Evolutionary conservation across 192 early-diverging fungal species (phyloP).

Genomic region (Coemansia sp.): DNA sequence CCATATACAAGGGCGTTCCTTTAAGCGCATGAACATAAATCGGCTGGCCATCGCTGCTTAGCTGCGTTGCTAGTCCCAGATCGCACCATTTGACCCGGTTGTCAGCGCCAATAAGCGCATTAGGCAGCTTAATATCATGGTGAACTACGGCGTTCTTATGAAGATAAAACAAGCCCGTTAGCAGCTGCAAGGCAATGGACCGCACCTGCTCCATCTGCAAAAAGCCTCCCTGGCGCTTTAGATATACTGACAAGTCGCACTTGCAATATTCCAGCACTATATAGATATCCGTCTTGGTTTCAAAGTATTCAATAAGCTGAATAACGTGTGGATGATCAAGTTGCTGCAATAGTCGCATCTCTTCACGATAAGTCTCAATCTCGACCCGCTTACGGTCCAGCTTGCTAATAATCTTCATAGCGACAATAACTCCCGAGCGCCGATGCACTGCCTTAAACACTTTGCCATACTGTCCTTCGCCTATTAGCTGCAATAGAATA

Average conservation of each 20-base stretch:
- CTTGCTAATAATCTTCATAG: constrained; percentile 53
- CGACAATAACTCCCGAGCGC: constrained; percentile 33
- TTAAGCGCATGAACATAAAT: constrained; percentile 45
- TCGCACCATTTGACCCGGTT: constrained; percentile 57
- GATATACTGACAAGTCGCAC: constrained; percentile 45
- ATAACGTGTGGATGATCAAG: constrained; percentile 52
- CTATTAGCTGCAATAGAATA: constrained; percentile 49
- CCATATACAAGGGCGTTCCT: constrained; percentile 52
- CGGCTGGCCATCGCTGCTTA: constrained; percentile 39
- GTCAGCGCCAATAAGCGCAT: constrained; percentile 63
- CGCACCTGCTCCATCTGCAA: constrained; percentile 46
- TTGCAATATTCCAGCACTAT: constrained; percentile 55
- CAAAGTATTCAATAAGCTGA: constrained; percentile 52
- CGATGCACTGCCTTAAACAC: constrained; percentile 50
- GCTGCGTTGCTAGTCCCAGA: constrained; percentile 53
- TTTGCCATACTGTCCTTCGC: constrained; percentile 55
- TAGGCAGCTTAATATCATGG: constrained; percentile 68
- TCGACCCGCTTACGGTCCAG: constrained; percentile 33
- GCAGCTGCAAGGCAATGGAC: constrained; percentile 51
- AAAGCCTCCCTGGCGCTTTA: constrained; percentile 38
- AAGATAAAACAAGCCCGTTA: constrained; percentile 62
- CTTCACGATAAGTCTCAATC: constrained; percentile 52
- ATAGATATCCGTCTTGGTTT: constrained; percentile 46
- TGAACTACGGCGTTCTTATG: constrained; percentile 69
- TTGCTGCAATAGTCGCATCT: constrained; percentile 49